Evolutionary conservation across 768 basidiomycete species (phyloP), one percentile per base, ranked within the genome.

Genomic region (Suillus cothurnatus): DNA sequence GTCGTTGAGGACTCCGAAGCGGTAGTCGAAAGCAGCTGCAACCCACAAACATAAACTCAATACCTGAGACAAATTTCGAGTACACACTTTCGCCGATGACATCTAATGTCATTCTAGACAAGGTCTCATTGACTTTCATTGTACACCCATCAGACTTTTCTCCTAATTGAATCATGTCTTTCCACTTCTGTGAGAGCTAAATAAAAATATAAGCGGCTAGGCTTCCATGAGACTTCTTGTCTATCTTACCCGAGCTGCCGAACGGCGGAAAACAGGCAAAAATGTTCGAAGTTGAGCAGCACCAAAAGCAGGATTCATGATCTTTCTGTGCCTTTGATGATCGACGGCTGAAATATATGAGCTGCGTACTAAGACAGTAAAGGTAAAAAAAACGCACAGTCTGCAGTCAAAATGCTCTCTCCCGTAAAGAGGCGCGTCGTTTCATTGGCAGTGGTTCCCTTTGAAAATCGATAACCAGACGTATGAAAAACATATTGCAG

Each of bases 311-410:
- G 74, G 71, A 31, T 70, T 70, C 68, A 77, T 69, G 26, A 76
- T 66, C 63, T 72, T 77, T 23, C 74, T 66, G 39, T 77, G 76
- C 26, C 76, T 75, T 12, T 65, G 64, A 62, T 77, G 76, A 34
- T 66, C 66, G 34, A 61, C 56, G 17, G 69, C 76, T 69, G 39
- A 45, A 55, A 36, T 9, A 58, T 21, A 39, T 63, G 32, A 26
- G 57, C 26, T 49, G 32, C 26, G 12, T 47, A n/a, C 60, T 14
- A 58, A 21, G 41, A 41, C 6, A 36, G 41, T 8, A 53, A 31
- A 41, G 36, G 38, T 23, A 23, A 49, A 60, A 49, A 60, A 47
- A 28, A 60, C 69, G 19, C 47, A 70, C 75, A 61, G 53, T 70
- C 61, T 8, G 67, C 61, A 23, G 65, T 64, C 28, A 69, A 61